Evolutionary conservation across 306 rosid species (phyloP), one percentile per base, ranked within the genome.

Genomic region (Oemleria cerasiformis): DNA sequence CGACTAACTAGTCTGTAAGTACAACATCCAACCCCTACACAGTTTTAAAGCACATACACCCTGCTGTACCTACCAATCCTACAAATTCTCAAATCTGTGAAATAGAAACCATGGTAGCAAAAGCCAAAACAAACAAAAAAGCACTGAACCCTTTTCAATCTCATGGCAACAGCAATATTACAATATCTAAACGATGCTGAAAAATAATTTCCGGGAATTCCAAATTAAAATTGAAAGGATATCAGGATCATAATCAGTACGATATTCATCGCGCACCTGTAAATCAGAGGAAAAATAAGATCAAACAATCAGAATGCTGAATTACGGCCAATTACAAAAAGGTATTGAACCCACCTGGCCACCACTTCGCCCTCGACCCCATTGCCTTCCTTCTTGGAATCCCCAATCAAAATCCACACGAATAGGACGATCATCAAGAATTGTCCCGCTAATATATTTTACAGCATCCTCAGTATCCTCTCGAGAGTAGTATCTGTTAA

Each of bases 361-460:
- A 62, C 99, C 99, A 81, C 97, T 91, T 77, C 96, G 88, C 67
- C 99, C 99, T 21, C 99, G 99, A 42, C 99, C 99, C 99, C 97
- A 94, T 78, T 94, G 99, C 77, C 99, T 86, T 12, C 99, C 99
- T 21, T 94, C 99, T 75, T 82, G 96, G 77, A 94, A 94, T 63
- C 99, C 99, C 99, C 99, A 94, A 65, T 94, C 99, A 84, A 94
- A 94, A 87, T 94, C 98, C 83, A 88, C 98, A 79, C 98, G 98
- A 81, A 94, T 91, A 57, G 96, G 97, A 70, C 98, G 98, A 65
- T 94, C 99, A 81, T 94, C 99, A 63, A 94, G 96, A 82, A 91
- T 91, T 8, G 99, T 94, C 63, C 97, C 97, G 43, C 99, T 94
- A 75, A 94, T 83, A 78, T 87, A 94, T 69, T 91, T 94, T 69